Evolutionary conservation across 148 eudicot species (phyloP).

Genomic region (Vaccinium myrtillus): DNA sequence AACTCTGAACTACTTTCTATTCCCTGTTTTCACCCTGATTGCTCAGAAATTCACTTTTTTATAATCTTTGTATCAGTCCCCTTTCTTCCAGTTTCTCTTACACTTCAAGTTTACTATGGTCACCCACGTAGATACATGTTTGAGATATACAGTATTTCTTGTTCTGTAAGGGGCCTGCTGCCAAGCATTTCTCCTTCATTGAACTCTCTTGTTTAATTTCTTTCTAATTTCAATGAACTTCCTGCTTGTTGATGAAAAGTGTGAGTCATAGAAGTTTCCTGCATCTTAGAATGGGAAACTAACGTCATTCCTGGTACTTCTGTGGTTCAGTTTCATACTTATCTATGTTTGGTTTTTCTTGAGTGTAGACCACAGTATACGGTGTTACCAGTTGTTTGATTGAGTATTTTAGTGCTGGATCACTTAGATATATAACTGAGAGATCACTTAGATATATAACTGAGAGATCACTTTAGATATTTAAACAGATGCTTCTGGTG

Average conservation of each 20-base stretch:
- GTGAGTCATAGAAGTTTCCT: too few species aligned
- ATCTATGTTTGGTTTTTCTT: neutral
- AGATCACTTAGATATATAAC: neutral
- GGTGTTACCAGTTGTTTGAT: neutral
- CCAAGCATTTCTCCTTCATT: too few species aligned
- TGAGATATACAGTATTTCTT: neutral
- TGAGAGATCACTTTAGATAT: neutral
- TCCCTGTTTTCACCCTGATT: neutral
- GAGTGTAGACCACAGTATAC: neutral
- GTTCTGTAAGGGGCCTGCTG: neutral
- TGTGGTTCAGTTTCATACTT: too few species aligned
- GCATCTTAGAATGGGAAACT: neutral
- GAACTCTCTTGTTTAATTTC: too few species aligned
- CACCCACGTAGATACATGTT: neutral
- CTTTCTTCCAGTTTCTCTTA: neutral
- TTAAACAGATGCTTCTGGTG: neutral
- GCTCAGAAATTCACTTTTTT: neutral
- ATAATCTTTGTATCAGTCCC: neutral
- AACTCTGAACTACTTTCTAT: slow-evolving; percentile 11
- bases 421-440: neutral
- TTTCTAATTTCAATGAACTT: too few species aligned
- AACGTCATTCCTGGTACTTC: neutral
- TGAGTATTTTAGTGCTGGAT: neutral
- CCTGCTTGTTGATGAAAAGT: too few species aligned
- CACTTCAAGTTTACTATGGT: neutral